These are phyloP conservation scores for Trametes elegans DNA, from an alignment of 768 basidiomycete genomes.

Conservation along the genomic window DNA sequence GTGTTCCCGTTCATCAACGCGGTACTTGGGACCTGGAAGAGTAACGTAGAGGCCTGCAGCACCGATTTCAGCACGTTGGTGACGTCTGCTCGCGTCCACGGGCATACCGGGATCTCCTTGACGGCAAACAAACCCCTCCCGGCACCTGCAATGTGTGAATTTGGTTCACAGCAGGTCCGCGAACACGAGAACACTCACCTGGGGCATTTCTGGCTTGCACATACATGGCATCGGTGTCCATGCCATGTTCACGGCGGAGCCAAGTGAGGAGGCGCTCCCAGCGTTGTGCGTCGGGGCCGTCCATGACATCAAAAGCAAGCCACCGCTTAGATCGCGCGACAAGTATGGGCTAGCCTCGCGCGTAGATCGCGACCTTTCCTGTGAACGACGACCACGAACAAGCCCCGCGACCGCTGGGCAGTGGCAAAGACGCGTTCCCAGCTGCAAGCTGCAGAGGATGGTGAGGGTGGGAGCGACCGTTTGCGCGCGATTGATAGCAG, in stretches of 20 bases:
- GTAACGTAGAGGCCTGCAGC: conserved; percentile 47
- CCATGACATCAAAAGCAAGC: conserved; percentile 12
- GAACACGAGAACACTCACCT: conserved; percentile 37
- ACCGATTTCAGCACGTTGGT: conserved; percentile 17
- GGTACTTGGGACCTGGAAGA: conserved; percentile 70
- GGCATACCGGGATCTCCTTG: conserved; percentile 41
- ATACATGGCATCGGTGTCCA: conserved; percentile 38
- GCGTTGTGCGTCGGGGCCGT: conserved; percentile 17
- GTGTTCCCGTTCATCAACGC: conserved; percentile 76
- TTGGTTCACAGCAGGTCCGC: background rate
- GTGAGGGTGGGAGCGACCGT: conserved; percentile 10
- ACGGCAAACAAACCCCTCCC: conserved; percentile 71
- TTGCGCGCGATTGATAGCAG: conserved; percentile 21
- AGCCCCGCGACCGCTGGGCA: too few relatives aligned
- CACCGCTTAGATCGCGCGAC: background rate
- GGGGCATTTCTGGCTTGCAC: conserved; percentile 52
- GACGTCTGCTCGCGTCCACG: background rate
- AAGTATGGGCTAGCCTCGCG: too few relatives aligned
- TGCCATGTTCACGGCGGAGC: conserved; percentile 25
- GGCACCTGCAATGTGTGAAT: conserved; percentile 42
- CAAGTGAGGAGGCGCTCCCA: conserved; percentile 26
- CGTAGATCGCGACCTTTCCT: too few relatives aligned
- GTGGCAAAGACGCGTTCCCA: too few relatives aligned
- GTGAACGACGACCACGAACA: too few relatives aligned
- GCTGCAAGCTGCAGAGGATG: conserved; percentile 1